Conservation (phyloP, 2,329 filamentous ascomycete genomes). For the Stagonosporopsis vannaccii region DNA sequence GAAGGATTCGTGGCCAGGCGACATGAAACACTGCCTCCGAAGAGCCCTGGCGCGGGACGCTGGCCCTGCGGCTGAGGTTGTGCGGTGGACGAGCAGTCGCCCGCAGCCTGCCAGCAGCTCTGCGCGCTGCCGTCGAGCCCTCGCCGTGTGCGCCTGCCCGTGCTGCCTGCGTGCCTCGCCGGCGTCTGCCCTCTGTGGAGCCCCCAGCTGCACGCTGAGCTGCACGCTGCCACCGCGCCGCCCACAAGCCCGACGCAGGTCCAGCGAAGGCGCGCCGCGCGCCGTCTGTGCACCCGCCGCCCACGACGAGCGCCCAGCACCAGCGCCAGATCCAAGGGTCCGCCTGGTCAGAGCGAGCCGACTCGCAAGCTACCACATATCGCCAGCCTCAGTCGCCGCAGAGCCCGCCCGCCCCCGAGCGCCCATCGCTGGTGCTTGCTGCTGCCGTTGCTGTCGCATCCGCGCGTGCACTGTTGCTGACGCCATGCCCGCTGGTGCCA, state of each 20-base stretch:
- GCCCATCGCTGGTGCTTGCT: constrained; percentile 5
- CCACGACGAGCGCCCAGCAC: constrained; percentile 16
- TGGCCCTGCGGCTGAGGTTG: constrained; percentile 22
- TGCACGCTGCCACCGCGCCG: constrained; percentile 1
- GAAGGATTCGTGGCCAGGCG: constrained; percentile 23
- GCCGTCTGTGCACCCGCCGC: constrained; percentile 14
- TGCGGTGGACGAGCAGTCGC: constrained; percentile 1
- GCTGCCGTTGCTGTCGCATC: constrained; percentile 3
- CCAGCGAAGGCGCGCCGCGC: constrained; percentile 11
- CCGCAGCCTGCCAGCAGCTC: neutral
- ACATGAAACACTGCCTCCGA: constrained; percentile 12
- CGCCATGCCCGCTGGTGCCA: constrained; percentile 14
- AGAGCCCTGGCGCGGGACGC: constrained; percentile 10
- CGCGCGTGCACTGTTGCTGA: constrained; percentile 13
- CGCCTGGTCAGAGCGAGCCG: constrained; percentile 9
- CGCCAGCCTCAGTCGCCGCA: constrained; percentile 11
- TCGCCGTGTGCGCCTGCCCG: neutral
- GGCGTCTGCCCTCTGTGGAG: neutral
- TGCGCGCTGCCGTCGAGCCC: no score
- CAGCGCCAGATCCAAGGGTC: constrained; percentile 13
- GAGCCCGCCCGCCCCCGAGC: constrained; percentile 2
- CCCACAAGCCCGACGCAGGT: constrained; percentile 9
- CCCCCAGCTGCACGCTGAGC: no score
- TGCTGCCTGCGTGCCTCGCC: no score
- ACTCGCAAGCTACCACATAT: constrained; percentile 14